phyloP scores from a whole-genome alignment of 73 alveolate genomes.

The Tetrahymena malaccensis region DNA sequence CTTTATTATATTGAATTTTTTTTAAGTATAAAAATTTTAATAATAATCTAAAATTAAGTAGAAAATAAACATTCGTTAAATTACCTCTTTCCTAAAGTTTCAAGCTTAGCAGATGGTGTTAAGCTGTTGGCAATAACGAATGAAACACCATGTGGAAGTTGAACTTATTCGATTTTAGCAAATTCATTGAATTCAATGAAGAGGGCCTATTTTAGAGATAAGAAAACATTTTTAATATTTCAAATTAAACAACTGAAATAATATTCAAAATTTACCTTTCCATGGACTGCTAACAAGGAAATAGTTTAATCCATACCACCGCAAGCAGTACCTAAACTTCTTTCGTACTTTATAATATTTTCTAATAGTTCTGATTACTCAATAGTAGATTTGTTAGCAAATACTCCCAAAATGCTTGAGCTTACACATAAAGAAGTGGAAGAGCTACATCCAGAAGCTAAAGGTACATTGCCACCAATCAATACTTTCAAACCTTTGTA shows the following conservation, averaged over 20 bases:
- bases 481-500: constrained; percentile 57
- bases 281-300: constrained; percentile 67
- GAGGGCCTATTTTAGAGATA: not conserved
- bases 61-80: not conserved
- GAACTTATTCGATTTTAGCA: constrained; percentile 37
- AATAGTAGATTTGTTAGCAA: constrained; percentile 53
- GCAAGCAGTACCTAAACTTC: constrained; percentile 79
- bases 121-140: constrained; percentile 75
- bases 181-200: constrained; percentile 62
- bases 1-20: not conserved
- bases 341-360: constrained; percentile 44
- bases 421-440: constrained; percentile 71
- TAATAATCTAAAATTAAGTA: no score
- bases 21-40: not conserved
- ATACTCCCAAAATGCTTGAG: constrained; percentile 55
- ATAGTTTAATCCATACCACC: constrained; percentile 90
- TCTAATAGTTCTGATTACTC: constrained; percentile 38
- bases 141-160: constrained; percentile 55
- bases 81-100: constrained; percentile 53
- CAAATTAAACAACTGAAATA: not conserved
- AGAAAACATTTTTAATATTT: not conserved
- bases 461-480: constrained; percentile 77
- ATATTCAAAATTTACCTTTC: constrained; percentile 19
- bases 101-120: constrained; percentile 66
- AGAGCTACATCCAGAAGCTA: constrained; percentile 80